Percentiles rank a stretch among this genome's conserved stretches.
Evolutionary conservation across 192 early-diverging fungal genomes (phyloP).

Genomic region (Podila verticillata): DNA sequence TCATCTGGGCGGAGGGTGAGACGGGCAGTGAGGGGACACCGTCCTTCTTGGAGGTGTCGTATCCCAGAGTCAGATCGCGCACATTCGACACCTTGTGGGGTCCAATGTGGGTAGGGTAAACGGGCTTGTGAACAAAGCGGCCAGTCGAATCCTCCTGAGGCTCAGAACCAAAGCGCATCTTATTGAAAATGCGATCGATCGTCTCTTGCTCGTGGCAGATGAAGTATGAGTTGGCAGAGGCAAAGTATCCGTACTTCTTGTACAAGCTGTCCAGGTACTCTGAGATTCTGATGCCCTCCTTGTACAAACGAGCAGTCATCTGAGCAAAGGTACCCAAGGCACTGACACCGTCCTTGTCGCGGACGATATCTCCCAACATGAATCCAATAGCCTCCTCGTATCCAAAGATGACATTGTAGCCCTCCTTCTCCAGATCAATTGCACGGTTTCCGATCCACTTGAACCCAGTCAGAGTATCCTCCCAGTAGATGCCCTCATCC

Average conservation of each 20-base stretch:
- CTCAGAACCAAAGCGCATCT: conserved; percentile 79
- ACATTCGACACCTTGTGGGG: conserved; percentile 73
- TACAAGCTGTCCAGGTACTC: conserved; percentile 82
- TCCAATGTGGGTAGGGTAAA: conserved; percentile 79
- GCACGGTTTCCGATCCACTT: conserved; percentile 94
- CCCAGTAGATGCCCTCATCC: conserved; percentile 82
- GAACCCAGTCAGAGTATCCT: conserved; percentile 95
- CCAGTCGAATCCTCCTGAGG: conserved; percentile 37
- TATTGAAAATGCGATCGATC: conserved; percentile 80
- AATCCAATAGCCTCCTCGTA: conserved; percentile 97
- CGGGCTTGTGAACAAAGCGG: conserved; percentile 57
- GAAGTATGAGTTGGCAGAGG: conserved; percentile 90
- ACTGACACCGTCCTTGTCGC: conserved; percentile 93
- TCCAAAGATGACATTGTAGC: conserved; percentile 79
- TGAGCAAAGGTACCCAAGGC: conserved; percentile 86
- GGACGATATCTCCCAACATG: conserved; percentile 79
- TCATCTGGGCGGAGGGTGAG: conserved; percentile 85
- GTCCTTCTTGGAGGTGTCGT: conserved; percentile 77
- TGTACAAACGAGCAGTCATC: conserved; percentile 72
- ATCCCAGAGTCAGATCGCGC: conserved; percentile 90
- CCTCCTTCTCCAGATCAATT: conserved; percentile 70
- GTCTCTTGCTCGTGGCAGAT: conserved; percentile 77
- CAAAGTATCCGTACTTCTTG: conserved; percentile 84
- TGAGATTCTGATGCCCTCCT: conserved; percentile 65
- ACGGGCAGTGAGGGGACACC: conserved; percentile 76